A percentile compares a stretch with the other conserved stretches of the same genome.
Evolutionary conservation across 164 flowering plant genomes (phyloP).

Genomic region (Nelumbo lutea): DNA sequence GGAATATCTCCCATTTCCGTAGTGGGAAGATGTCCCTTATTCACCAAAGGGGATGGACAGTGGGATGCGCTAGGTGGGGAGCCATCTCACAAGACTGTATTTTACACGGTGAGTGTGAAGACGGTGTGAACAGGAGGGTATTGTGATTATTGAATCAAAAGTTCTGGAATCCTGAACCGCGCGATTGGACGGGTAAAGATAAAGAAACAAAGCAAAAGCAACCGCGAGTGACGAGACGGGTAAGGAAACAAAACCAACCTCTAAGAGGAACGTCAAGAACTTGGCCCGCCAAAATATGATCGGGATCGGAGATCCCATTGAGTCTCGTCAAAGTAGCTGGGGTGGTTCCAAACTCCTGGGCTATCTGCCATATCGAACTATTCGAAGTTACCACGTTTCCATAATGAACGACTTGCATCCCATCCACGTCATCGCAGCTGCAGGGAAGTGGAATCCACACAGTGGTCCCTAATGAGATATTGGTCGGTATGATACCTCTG

Average conservation of each 20-base stretch:
- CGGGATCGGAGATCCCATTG: slow-evolving; percentile 36
- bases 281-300: slow-evolving; percentile 38
- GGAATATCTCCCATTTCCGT: too few relatives aligned
- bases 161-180: too few relatives aligned
- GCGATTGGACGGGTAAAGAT: too few relatives aligned
- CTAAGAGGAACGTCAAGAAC: slow-evolving; percentile 65
- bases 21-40: too few relatives aligned
- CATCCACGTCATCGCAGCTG: slow-evolving; percentile 67
- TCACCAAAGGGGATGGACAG: too few relatives aligned
- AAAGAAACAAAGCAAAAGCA: too few relatives aligned
- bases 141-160: too few relatives aligned
- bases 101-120: too few relatives aligned
- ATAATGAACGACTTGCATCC: slow-evolving; percentile 49
- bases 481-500: slow-evolving; percentile 21
- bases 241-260: slow-evolving; percentile 29
- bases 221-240: too few relatives aligned
- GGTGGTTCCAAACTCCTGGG: slow-evolving; percentile 39
- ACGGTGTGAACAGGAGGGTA: too few relatives aligned
- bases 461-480: slow-evolving; percentile 36
- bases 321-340: slow-evolving; percentile 29
- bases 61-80: too few relatives aligned
- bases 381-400: slow-evolving; percentile 47
- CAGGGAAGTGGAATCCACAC: slow-evolving; percentile 78
- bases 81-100: too few relatives aligned
- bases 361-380: slow-evolving; percentile 46